phyloP scores from a whole-genome alignment of 208 protist genomes.

The Wallacemonas rigidus region DNA sequence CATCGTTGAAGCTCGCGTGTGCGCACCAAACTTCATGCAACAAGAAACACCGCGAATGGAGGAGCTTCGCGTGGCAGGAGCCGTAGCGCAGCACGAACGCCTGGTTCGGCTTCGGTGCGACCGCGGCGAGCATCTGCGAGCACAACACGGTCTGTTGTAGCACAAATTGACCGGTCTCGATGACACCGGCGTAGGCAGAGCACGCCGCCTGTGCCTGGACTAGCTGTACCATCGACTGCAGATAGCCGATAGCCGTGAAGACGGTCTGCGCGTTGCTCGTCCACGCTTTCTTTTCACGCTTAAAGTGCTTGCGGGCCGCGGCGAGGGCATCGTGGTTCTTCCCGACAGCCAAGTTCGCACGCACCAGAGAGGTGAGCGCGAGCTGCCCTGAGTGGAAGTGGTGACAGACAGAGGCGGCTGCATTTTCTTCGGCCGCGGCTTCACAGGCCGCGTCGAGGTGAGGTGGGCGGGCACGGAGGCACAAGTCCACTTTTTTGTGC shows the following conservation, averaged over 20 bases:
- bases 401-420: conserved; percentile 39
- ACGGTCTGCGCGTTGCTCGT: conserved; percentile 48
- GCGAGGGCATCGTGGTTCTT: conserved; percentile 61
- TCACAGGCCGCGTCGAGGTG: conserved; percentile 51
- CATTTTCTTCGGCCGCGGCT: conserved; percentile 51
- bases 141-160: conserved; percentile 73
- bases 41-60: conserved; percentile 53
- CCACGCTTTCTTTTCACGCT: conserved; percentile 72
- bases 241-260: conserved; percentile 66
- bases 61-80: conserved; percentile 52
- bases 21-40: conserved; percentile 67
- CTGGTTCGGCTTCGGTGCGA: conserved; percentile 41
- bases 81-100: conserved; percentile 70
- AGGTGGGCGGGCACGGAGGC: conserved; percentile 47
- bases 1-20: conserved; percentile 60
- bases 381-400: conserved; percentile 67
- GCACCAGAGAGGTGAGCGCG: conserved; percentile 68
- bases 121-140: conserved; percentile 70
- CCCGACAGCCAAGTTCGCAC: conserved; percentile 53
- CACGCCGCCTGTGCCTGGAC: conserved; percentile 68
- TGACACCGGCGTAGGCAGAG: conserved; percentile 54
- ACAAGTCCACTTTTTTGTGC: conserved; percentile 78
- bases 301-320: conserved; percentile 68
- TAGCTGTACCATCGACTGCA: conserved; percentile 81
- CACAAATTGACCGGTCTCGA: conserved; percentile 80